Evolutionary conservation across 345 rosid genomes (phyloP).

Genomic region (Moricandia arvensis): DNA sequence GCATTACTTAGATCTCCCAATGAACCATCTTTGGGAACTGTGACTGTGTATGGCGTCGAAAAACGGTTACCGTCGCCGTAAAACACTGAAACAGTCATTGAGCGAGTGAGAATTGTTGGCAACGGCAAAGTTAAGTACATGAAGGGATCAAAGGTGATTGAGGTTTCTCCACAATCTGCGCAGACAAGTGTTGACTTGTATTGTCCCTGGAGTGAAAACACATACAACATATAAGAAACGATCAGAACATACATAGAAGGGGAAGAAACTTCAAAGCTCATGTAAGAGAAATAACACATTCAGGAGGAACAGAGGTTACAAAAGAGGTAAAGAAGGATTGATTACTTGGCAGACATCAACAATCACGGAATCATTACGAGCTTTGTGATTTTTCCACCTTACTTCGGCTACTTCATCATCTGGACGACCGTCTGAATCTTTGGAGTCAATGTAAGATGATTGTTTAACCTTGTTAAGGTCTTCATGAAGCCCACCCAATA

Average conservation of each 20-base stretch:
- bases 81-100: constrained; percentile 84
- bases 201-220: constrained; percentile 71
- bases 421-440: constrained; percentile 71
- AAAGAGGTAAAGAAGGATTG: constrained; percentile 15
- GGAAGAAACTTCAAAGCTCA: not conserved
- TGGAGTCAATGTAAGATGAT: constrained; percentile 87
- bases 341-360: constrained; percentile 94
- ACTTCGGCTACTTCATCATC: constrained; percentile 90
- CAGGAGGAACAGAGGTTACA: constrained; percentile 4
- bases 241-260: constrained; percentile 7
- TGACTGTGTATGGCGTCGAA: constrained; percentile 74
- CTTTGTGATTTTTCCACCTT: constrained; percentile 86
- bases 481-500: constrained; percentile 94
- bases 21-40: constrained; percentile 69
- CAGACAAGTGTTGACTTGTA: constrained; percentile 93
- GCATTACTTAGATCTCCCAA: constrained; percentile 74
- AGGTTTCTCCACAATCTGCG: constrained; percentile 78
- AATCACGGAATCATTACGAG: constrained; percentile 93
- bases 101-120: constrained; percentile 73
- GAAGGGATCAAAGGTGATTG: constrained; percentile 92
- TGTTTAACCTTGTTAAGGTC: constrained; percentile 86
- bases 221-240: constrained; percentile 8
- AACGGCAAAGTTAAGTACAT: constrained; percentile 94
- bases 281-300: not conserved
- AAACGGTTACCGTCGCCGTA: constrained; percentile 69